Conservation (phyloP, 106 monocot species). For the Dendrobium catenatum region DNA sequence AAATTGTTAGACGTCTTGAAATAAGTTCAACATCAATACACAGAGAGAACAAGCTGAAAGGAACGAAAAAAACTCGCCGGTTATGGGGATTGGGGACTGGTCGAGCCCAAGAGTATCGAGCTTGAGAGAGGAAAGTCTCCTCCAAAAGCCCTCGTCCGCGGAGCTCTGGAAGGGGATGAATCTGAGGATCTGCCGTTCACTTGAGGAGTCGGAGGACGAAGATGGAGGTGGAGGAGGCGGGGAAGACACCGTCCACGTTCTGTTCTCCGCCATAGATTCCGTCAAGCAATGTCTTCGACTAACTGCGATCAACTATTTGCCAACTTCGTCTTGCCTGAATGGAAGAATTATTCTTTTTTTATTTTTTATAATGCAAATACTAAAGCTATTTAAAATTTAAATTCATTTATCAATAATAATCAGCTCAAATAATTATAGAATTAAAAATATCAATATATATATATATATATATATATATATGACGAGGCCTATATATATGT, state of each 20-base stretch:
- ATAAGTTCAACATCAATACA: not conserved
- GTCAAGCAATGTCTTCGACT: not conserved
- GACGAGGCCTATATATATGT: too few relatives aligned
- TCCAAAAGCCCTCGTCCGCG: conserved; percentile 86
- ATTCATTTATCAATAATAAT: too few relatives aligned
- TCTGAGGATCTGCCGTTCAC: conserved; percentile 27
- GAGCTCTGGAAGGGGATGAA: conserved; percentile 53
- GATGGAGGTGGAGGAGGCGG: not conserved
- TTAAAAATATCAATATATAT: too few relatives aligned
- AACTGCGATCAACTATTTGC: not conserved
- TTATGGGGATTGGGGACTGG: conserved; percentile 66
- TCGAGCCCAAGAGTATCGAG: conserved; percentile 78
- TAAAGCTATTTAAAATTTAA: too few relatives aligned
- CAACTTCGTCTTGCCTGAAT: not conserved
- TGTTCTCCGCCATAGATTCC: not conserved
- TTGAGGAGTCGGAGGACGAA: not conserved
- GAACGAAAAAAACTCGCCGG: conserved; percentile 20
- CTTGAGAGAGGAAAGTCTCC: conserved; percentile 65
- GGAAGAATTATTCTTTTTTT: too few relatives aligned
- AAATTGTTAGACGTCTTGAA: not conserved
- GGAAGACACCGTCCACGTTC: not conserved
- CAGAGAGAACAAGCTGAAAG: not conserved
- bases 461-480: too few relatives aligned
- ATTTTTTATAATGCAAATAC: too few relatives aligned
- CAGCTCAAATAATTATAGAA: too few relatives aligned